Evolutionary conservation across 805 yeast genomes (phyloP), one percentile per base, ranked within the genome.

Genomic region (Sugiyamaella smithiae): DNA sequence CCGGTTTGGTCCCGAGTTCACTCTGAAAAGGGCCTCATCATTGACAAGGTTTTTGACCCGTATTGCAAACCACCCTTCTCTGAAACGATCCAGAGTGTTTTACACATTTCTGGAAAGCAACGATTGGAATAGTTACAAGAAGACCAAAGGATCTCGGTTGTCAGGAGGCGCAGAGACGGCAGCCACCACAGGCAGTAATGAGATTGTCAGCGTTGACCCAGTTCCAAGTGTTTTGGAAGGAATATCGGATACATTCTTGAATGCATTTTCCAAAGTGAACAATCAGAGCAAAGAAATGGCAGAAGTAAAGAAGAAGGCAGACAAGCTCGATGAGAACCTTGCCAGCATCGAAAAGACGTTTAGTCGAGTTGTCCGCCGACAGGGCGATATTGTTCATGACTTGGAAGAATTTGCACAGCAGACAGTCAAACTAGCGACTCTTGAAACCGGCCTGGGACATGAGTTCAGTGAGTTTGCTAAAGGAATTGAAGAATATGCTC

Each of bases 201-300:
- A 38, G 14, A 31, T 47, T 3, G 55, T 46, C 16, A 40, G 35
- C 29, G 37, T 29, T 14, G 24, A 23, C 40, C 17, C 29, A 9
- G 48, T 68, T 64, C 72, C 68, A 4, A 78, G 77, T 23, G 77
- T 78, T 37, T 77, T 80, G 53, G 99, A 93, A 44, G 81, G 87
- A 11, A 75, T 91, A n/a, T 82, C 96, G 0, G 99, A 91, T 62
- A 84, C 86, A 2, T 81, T 93, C 37, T 85, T 91, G 84, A 91
- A 91, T 62, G 95, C 95, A n/a, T 88, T 91, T 61, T 84, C 91
- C 48, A 83, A 87, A 43, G 82, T 84, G 4, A 72, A 76, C 42
- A 68, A 73, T 44, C 87, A 82, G 58, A 66, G 71, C 22, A 80
- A 84, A 40, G 97, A 88, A 60, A 88, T 91, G 57, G 74, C 83